Conservation (phyloP, 805 yeast genomes). For the Debaryomyces castellii region DNA sequence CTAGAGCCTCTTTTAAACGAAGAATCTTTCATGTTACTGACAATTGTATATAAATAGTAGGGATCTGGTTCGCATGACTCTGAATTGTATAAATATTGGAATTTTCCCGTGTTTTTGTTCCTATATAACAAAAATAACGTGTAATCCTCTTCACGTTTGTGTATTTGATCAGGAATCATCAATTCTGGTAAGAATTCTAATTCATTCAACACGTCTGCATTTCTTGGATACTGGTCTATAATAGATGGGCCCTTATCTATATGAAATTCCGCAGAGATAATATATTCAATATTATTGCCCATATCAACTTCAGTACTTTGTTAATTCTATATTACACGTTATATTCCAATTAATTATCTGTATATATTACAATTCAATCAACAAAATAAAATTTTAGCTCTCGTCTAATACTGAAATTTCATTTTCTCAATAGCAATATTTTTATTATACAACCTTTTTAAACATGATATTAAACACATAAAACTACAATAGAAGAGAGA, state of each 20-base stretch:
- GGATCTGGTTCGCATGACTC: slow-evolving; percentile 38
- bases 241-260: slow-evolving; percentile 71
- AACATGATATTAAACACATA: slow-evolving; percentile 1
- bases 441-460: not conserved
- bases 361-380: not conserved
- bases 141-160: slow-evolving; percentile 56
- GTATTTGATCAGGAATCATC: slow-evolving; percentile 63
- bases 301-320: not conserved
- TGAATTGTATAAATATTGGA: slow-evolving; percentile 35
- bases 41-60: slow-evolving; percentile 56
- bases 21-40: slow-evolving; percentile 45
- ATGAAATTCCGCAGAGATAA: slow-evolving; percentile 78
- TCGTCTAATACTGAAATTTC: not conserved
- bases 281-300: slow-evolving; percentile 47
- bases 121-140: slow-evolving; percentile 55
- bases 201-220: slow-evolving; percentile 35
- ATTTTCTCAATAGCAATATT: not conserved
- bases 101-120: slow-evolving; percentile 37
- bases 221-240: slow-evolving; percentile 45
- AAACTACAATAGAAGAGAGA: not conserved
- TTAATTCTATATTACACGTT: not conserved
- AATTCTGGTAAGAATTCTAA: slow-evolving; percentile 48
- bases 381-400: not conserved
- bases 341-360: not conserved
- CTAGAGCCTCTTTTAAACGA: slow-evolving; percentile 55